Percentiles rank a stretch among this genome's conserved stretches.
Evolutionary conservation across 1,284 basidiomycete species (phyloP).

Genomic region (Puccinia novopanici): DNA sequence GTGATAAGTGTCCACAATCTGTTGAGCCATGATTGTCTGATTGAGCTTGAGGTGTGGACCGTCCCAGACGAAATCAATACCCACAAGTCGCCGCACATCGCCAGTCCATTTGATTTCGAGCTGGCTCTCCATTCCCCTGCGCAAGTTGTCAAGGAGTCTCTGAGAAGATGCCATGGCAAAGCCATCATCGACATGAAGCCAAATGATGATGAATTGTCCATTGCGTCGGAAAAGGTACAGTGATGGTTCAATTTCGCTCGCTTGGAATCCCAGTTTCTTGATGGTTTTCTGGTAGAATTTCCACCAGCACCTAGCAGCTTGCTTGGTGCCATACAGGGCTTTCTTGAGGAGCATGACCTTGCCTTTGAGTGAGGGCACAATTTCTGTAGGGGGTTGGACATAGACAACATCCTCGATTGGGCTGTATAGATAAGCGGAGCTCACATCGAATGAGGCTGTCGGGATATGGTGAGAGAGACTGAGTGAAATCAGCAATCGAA

Average conservation of each 20-base stretch:
- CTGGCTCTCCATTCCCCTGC: background rate
- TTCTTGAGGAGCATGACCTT: background rate
- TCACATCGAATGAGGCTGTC: conserved; percentile 22
- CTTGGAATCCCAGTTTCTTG: background rate
- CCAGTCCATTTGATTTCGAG: background rate
- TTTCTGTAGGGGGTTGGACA: background rate
- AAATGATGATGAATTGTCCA: background rate
- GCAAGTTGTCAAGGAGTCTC: background rate
- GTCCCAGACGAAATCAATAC: background rate
- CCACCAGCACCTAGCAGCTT: background rate
- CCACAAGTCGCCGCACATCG: background rate
- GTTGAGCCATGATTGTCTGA: background rate
- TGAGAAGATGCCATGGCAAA: background rate
- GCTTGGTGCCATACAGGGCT: background rate
- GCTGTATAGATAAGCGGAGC: conserved; percentile 11
- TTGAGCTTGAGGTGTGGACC: background rate
- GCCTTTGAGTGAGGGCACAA: background rate
- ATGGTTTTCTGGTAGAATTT: background rate
- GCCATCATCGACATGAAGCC: conserved; percentile 5
- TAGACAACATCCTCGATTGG: background rate
- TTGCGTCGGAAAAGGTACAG: background rate
- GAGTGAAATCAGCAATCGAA: background rate
- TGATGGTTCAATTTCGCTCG: conserved; percentile 2
- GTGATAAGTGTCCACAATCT: background rate
- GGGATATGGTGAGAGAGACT: background rate